phyloP scores from a whole-genome alignment of 2,329 filamentous ascomycete genomes.

The Tolypocladium ovalisporum region DNA sequence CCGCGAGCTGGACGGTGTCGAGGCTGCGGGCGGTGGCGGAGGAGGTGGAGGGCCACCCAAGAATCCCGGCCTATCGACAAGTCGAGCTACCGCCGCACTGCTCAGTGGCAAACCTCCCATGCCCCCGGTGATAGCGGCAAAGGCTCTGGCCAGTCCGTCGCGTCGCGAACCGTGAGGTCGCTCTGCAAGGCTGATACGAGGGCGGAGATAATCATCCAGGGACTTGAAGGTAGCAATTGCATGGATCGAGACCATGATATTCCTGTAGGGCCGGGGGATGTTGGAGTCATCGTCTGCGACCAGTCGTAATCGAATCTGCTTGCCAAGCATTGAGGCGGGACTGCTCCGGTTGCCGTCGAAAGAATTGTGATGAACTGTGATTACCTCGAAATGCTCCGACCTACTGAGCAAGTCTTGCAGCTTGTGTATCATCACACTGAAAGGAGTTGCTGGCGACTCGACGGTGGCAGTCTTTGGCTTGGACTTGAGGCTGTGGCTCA shows the following conservation, averaged over 20 bases:
- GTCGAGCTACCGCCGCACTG: conserved; percentile 31
- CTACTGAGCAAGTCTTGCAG: conserved; percentile 91
- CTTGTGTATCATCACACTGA: conserved; percentile 86
- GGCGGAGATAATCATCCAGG: conserved; percentile 87
- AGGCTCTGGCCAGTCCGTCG: conserved; percentile 54
- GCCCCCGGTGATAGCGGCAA: conserved; percentile 70
- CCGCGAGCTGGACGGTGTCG: conserved; percentile 33
- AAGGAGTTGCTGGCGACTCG: conserved; percentile 68
- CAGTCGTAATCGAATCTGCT: conserved; percentile 83
- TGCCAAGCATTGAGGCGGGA: conserved; percentile 89
- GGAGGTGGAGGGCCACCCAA: conserved; percentile 24
- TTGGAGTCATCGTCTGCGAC: conserved; percentile 84
- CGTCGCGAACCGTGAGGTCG: conserved; percentile 50
- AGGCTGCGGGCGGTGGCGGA: conserved; percentile 13
- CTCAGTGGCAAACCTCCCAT: conserved; percentile 51
- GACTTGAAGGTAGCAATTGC: conserved; percentile 97
- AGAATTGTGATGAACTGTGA: conserved; percentile 87
- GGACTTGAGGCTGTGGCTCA: conserved; percentile 61
- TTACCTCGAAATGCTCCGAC: conserved; percentile 94
- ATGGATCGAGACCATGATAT: conserved; percentile 97
- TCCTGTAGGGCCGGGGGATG: conserved; percentile 77
- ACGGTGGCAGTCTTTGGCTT: conserved; percentile 52
- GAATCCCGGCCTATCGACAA: conserved; percentile 33
- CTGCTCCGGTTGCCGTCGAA: conserved; percentile 85
- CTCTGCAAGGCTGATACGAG: conserved; percentile 74